Evolutionary conservation across 257 asterid genomes (phyloP), one percentile per base, ranked within the genome.

Genomic region (Solanum rostratum): DNA sequence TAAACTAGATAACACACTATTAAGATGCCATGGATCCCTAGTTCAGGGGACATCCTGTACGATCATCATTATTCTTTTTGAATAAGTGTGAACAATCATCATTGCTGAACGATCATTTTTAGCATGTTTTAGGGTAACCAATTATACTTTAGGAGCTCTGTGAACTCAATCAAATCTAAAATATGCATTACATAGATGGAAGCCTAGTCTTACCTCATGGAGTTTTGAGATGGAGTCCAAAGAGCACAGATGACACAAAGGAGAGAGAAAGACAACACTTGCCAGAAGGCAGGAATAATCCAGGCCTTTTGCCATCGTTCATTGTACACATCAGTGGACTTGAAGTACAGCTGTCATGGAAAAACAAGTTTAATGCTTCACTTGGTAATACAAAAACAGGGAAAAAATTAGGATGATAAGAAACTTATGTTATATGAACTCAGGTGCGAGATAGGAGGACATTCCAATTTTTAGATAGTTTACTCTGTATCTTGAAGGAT

Each of bases 201-300:
- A 22, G 39, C 55, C 57, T 22, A 39, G 22, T 73, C 53, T 89
- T 92, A 95, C 99, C 98, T 60, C 94, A 71, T 95, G 83, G 99
- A 92, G 88, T 89, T 95, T 87, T 93, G 98, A 45, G 99, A 93
- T 71, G 98, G 98, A 6, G 98, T 97, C 98, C 98, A 95, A 66
- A 95, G 98, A 85, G 96, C 95, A 84, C 98, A 93, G 85, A 96
- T 93, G 90, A 96, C 91, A 4, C 98, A 93, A 80, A 96, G 90
- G 85, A 96, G 93, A 74, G 96, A 93, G 92, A 95, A 93, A 41
- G 99, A 94, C 90, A 93, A 79, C 63, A 96, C 97, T 84, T 95
- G 97, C 99, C 99, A 96, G 88, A 96, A 96, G 85, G 97, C 99
- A 62, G 98, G 95, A 86, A 96, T 93, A 88, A 96, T 89, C 99